A percentile compares a stretch with the other conserved stretches of the same genome.
Conservation (phyloP, 768 basidiomycete genomes). For the Suillus placidus region DNA sequence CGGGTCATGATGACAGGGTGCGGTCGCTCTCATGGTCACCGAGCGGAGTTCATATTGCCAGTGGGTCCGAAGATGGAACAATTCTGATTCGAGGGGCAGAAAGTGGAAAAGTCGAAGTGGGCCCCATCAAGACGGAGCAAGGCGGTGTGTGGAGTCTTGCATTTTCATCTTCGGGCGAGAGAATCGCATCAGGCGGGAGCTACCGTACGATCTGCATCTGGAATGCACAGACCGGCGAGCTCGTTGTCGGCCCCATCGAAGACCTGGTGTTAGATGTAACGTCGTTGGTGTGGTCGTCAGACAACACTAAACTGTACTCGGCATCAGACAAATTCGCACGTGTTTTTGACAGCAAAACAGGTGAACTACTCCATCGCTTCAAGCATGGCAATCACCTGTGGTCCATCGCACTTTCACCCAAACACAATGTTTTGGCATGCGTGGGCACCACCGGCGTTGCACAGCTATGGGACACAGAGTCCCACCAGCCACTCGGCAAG, state of each 20-base stretch:
- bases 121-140: background rate
- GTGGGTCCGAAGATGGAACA: background rate
- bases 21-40: background rate
- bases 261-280: background rate
- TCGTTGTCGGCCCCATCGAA: background rate
- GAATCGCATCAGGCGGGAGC: background rate
- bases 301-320: background rate
- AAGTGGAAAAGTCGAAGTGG: background rate
- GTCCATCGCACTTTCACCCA: background rate
- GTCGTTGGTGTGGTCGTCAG: background rate
- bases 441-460: background rate
- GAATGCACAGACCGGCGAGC: background rate
- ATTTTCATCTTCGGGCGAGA: background rate
- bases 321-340: background rate
- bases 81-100: background rate
- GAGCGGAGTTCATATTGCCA: background rate
- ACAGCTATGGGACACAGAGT: background rate
- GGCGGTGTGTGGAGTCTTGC: background rate
- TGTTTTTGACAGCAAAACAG: background rate
- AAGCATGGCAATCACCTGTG: background rate
- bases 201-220: background rate
- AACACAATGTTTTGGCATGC: background rate
- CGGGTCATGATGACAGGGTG: background rate
- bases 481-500: background rate
- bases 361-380: background rate